Evolutionary conservation across 106 monocot species (phyloP).

Genomic region (Narthecium ossifragum): DNA sequence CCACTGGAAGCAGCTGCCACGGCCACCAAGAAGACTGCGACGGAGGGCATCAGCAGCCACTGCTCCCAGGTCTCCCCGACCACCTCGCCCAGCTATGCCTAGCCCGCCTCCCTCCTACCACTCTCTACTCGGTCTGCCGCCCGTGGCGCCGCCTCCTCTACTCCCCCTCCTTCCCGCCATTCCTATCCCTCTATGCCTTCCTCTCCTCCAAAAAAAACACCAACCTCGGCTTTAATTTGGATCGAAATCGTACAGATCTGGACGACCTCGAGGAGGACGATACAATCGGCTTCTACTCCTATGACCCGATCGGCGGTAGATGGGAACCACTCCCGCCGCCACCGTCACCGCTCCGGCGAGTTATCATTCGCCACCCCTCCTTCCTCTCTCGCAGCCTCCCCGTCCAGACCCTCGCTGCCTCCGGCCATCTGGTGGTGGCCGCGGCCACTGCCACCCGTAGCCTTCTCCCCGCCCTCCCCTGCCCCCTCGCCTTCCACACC

Average conservation of each 20-base stretch:
- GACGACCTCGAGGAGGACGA: too few species aligned
- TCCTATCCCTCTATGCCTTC: slow-evolving; percentile 67
- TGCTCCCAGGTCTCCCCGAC: slow-evolving; percentile 56
- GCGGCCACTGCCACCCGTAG: slow-evolving; percentile 36
- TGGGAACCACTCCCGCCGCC: slow-evolving; percentile 56
- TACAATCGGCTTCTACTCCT: slow-evolving; percentile 27
- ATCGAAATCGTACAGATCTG: too few species aligned
- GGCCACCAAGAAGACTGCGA: too few species aligned
- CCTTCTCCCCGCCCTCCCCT: slow-evolving; percentile 58
- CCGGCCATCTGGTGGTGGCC: slow-evolving; percentile 37
- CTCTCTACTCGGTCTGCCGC: slow-evolving; percentile 25
- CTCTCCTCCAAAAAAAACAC: slow-evolving; percentile 11
- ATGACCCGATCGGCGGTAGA: slow-evolving; percentile 37
- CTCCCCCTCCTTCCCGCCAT: slow-evolving; percentile 58
- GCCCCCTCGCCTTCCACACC: slow-evolving; percentile 56
- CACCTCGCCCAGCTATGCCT: slow-evolving; percentile 60
- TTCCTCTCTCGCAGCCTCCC: slow-evolving; percentile 70
- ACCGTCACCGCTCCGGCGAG: slow-evolving; percentile 22
- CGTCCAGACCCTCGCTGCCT: slow-evolving; percentile 47
- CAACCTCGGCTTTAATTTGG: background rate
- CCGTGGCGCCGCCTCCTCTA: slow-evolving; percentile 44
- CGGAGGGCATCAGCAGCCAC: slow-evolving; percentile 6
- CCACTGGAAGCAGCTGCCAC: too few species aligned
- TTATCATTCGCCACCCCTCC: slow-evolving; percentile 57
- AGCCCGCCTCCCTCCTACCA: slow-evolving; percentile 16